Conservation (phyloP, 1,139 yeast genomes). For the Pneumocystis jirovecii region DNA sequence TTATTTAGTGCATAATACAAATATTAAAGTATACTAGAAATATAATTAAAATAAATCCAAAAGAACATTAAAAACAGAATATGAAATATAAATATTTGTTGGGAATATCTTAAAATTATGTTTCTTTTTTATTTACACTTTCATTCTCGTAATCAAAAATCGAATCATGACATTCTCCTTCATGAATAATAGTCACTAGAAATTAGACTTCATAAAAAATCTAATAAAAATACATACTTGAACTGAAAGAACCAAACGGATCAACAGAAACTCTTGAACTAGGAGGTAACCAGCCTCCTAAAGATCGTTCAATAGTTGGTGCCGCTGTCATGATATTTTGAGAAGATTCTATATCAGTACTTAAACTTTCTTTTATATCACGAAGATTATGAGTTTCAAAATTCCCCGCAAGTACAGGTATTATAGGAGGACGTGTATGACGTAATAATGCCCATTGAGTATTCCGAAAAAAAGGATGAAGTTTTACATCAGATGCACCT, state of each 20-base stretch:
- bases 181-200: background rate
- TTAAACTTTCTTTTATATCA: conserved; percentile 21
- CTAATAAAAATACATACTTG: background rate
- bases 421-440: conserved; percentile 87
- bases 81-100: background rate
- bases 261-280: background rate
- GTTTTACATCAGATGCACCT: conserved; percentile 88
- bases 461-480: conserved; percentile 75
- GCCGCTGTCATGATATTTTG: background rate
- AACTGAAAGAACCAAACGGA: background rate
- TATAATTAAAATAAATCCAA: background rate
- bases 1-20: background rate
- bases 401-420: conserved; percentile 63
- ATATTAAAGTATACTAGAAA: background rate
- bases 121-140: background rate
- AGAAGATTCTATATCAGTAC: conserved; percentile 21
- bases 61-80: background rate
- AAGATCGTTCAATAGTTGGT: background rate
- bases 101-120: background rate
- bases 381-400: conserved; percentile 25
- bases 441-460: conserved; percentile 91
- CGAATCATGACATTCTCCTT: background rate
- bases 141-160: background rate
- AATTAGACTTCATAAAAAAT: background rate
- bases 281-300: background rate